Percentiles rank a stretch among this genome's conserved stretches.
Evolutionary conservation across 148 eudicot genomes (phyloP).

Genomic region (Drosera capensis): DNA sequence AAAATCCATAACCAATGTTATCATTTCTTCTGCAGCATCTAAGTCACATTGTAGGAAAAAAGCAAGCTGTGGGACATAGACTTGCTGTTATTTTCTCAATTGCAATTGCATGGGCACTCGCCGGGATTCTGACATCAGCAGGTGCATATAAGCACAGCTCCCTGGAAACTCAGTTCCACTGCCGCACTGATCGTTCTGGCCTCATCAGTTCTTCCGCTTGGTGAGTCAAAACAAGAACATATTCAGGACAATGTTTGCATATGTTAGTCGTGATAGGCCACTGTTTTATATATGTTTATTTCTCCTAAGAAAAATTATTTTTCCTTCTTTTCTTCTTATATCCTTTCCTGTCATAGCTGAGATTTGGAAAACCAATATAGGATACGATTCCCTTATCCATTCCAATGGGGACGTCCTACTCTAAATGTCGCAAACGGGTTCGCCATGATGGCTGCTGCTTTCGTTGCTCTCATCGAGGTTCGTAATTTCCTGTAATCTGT

Average conservation of each 20-base stretch:
- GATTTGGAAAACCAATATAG: neutral
- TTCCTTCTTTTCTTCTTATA: neutral
- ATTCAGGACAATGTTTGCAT: neutral
- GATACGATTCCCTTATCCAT: conserved; percentile 18
- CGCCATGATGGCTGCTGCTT: conserved; percentile 69
- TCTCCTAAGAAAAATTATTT: neutral
- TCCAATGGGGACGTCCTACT: conserved; percentile 86
- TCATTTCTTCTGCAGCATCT: conserved; percentile 39
- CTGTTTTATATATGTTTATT: too few species aligned
- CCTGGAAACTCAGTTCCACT: conserved; percentile 46
- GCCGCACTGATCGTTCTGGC: conserved; percentile 82
- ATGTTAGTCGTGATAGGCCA: too few species aligned
- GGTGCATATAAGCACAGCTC: conserved; percentile 66
- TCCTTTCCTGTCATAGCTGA: neutral
- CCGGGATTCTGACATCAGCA: conserved; percentile 62
- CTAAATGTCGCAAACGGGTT: conserved; percentile 48
- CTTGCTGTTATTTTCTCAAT: conserved; percentile 49
- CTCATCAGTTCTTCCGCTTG: conserved; percentile 64
- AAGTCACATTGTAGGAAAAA: conserved; percentile 26
- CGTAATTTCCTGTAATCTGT: neutral
- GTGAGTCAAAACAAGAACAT: conserved; percentile 18
- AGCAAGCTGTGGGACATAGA: conserved; percentile 32
- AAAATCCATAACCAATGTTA: neutral
- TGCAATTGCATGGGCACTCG: conserved; percentile 59
- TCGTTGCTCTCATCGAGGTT: conserved; percentile 74